Conservation (phyloP, 2,329 filamentous ascomycete genomes). For the Paecilomyces dactylethromorphus region DNA sequence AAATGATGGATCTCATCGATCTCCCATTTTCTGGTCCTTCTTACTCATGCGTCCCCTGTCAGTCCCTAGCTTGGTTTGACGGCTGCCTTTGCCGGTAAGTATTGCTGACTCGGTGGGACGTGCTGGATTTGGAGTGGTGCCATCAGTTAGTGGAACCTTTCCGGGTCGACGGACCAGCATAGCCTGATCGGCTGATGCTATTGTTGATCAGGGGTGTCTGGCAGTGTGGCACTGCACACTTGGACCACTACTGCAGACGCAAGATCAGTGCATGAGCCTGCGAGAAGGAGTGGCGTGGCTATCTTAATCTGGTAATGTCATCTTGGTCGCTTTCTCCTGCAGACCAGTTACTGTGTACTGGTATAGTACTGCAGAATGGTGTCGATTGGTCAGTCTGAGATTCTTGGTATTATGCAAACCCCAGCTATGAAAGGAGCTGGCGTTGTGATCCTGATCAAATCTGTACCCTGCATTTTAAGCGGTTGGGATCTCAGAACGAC, state of each 20-base stretch:
- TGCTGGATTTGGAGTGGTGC: neutral
- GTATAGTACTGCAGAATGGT: neutral
- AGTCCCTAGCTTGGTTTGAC: neutral
- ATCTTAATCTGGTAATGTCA: neutral
- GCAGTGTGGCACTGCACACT: neutral
- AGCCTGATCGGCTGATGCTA: neutral
- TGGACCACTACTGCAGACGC: neutral
- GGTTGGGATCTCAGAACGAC: neutral
- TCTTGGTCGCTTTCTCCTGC: neutral
- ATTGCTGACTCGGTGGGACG: neutral
- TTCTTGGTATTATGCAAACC: neutral
- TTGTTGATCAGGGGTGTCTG: neutral
- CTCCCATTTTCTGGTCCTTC: neutral
- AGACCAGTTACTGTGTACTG: neutral
- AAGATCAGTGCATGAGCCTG: neutral
- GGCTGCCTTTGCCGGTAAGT: neutral
- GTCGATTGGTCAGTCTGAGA: neutral
- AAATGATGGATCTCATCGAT: neutral
- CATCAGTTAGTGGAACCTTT: neutral
- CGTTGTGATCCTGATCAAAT: neutral
- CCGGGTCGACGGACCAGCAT: neutral
- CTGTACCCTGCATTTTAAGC: neutral
- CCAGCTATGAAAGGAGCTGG: neutral
- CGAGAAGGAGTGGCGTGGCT: neutral
- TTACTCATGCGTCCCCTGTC: neutral